Base-by-base conservation (phyloP, 1,139 yeast genomes). In the Hansenula sp. region DNA sequence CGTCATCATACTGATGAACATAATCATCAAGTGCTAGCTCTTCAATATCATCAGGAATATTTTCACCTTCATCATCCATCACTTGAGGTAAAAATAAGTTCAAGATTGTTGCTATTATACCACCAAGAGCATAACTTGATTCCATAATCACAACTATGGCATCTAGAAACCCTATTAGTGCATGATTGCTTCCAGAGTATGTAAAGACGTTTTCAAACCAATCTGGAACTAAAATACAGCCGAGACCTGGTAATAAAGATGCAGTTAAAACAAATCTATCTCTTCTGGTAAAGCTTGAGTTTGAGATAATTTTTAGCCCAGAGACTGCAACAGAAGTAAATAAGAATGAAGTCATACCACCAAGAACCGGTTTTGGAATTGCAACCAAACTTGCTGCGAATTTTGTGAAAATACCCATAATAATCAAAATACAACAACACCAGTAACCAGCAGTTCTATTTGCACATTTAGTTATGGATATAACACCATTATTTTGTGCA, bases 401-500 rank as follows among this genome's bases (percentile, higher is more conserved):
- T 64, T 88, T 88, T 52, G 94, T 73, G 59, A 89, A 85, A 30
- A 88, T 65, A 32, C 97, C 96, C 95, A 88, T 86, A 44, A 89
- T 59, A 39, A 88, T 59, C 56, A 89, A 68, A 68, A 85, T 84
- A 65, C 83, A 80, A 52, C 94, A 87, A 68, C 92, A 81, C 85
- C 94, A 87, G 66, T 83, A 84, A 35, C 96, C 97, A 27, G 82
- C 96, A 34, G 73, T 70, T 64, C 94, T 75, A 55, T 83, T 81
- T 41, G 96, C 96, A 66, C 95, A 87, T 59, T 86, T 87, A 39
- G 96, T 88, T 58, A 88, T 73, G 31, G 95, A 82, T 51, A 89
- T 87, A 46, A 88, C 95, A 68, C 96, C 96, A 60, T 89, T 89
- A 65, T 88, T 89, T 64, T 88, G 96, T 13, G 96, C 96, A 68